These are phyloP conservation scores for Actinomortierella wolfii DNA, from an alignment of 371 early-diverging fungal genomes.

Conservation along the genomic window DNA sequence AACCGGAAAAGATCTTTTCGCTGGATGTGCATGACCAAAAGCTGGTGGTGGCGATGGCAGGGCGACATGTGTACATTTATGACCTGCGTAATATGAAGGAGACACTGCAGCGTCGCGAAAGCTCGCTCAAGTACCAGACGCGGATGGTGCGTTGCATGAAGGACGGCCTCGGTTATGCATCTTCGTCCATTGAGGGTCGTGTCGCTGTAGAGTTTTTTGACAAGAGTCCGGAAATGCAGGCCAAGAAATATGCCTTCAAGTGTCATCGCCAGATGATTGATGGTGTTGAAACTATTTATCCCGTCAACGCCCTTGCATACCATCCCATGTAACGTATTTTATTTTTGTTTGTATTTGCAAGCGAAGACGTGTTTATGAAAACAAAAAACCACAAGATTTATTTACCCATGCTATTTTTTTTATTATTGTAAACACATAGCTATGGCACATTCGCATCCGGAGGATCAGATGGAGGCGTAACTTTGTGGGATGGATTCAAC, in stretches of 20 bases:
- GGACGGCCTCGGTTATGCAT: slow-evolving; percentile 80
- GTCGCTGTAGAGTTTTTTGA: slow-evolving; percentile 94
- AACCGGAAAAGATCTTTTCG: slow-evolving; percentile 80
- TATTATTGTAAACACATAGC: slow-evolving; percentile 49
- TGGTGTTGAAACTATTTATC: slow-evolving; percentile 87
- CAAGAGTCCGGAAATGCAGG: slow-evolving; percentile 63
- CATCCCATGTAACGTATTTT: slow-evolving; percentile 78
- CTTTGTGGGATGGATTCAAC: slow-evolving; percentile 91
- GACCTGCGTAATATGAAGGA: slow-evolving; percentile 82
- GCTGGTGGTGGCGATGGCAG: slow-evolving; percentile 85
- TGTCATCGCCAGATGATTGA: slow-evolving; percentile 85
- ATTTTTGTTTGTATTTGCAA: slow-evolving; percentile 1
- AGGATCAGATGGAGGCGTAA: slow-evolving; percentile 92
- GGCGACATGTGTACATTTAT: slow-evolving; percentile 77
- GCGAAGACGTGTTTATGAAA: neutral
- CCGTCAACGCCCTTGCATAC: slow-evolving; percentile 93
- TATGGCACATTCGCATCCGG: slow-evolving; percentile 95
- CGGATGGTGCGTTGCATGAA: slow-evolving; percentile 82
- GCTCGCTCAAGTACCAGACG: slow-evolving; percentile 84
- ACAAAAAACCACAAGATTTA: neutral
- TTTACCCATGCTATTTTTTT: neutral
- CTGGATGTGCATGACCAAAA: slow-evolving; percentile 73
- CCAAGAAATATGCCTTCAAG: slow-evolving; percentile 93
- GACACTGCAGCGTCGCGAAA: slow-evolving; percentile 76
- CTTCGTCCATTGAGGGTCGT: slow-evolving; percentile 92